Evolutionary conservation across 2,329 filamentous ascomycete genomes (phyloP).

Genomic region (Shiraia bambusicola): DNA sequence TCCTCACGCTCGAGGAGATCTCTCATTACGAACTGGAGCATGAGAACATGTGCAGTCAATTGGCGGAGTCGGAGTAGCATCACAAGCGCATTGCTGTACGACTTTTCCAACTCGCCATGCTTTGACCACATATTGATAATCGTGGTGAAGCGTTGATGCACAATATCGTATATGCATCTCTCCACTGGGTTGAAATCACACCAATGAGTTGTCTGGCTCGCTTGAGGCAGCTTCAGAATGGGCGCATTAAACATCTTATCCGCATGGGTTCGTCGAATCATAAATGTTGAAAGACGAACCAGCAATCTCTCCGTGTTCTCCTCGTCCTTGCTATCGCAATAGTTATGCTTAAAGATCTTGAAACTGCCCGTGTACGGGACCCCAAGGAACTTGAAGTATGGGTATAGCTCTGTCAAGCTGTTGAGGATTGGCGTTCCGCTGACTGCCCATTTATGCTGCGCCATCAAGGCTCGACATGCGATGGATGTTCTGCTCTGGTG

Average conservation of each 20-base stretch:
- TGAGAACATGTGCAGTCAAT: conserved; percentile 52
- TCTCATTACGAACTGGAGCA: conserved; percentile 50
- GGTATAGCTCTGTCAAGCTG: conserved; percentile 32
- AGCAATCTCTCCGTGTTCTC: conserved; percentile 41
- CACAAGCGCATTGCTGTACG: conserved; percentile 47
- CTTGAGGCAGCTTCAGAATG: conserved; percentile 56
- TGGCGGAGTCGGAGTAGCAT: conserved; percentile 56
- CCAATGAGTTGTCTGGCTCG: conserved; percentile 46
- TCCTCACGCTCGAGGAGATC: conserved; percentile 50
- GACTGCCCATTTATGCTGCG: conserved; percentile 46
- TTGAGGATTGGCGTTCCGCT: conserved; percentile 49
- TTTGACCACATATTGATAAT: conserved; percentile 44
- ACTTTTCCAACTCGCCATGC: conserved; percentile 27
- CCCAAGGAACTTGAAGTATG: conserved; percentile 49
- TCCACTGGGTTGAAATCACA: conserved; percentile 57
- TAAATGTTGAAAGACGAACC: conserved; percentile 47
- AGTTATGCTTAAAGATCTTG: conserved; percentile 49
- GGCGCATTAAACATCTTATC: conserved; percentile 55
- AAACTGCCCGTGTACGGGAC: conserved; percentile 46
- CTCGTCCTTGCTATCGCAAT: conserved; percentile 35
- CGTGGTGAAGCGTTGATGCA: conserved; percentile 47
- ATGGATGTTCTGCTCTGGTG: conserved; percentile 44
- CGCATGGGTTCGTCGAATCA: conserved; percentile 58
- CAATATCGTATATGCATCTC: conserved; percentile 55
- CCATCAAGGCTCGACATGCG: conserved; percentile 48